Conservation (phyloP, 2,329 filamentous ascomycete genomes). For the Aspergillus aculeatus region DNA sequence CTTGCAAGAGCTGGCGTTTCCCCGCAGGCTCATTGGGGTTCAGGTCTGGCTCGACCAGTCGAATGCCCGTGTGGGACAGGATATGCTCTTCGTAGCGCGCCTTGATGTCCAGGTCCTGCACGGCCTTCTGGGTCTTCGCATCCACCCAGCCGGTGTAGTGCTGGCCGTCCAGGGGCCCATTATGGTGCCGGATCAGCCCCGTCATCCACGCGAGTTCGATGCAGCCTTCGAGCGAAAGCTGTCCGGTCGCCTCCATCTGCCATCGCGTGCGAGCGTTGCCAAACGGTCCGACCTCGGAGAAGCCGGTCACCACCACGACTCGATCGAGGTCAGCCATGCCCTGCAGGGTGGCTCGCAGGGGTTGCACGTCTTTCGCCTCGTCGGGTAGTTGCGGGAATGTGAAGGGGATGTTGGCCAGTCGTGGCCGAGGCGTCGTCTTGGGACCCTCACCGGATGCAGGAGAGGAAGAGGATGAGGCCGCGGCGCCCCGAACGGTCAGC, state of each 20-base stretch:
- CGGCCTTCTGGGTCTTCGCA: not conserved
- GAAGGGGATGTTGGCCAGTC: not conserved
- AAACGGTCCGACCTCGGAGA: constrained; percentile 5
- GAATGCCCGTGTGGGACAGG: constrained; percentile 89
- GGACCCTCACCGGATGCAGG: too few relatives aligned
- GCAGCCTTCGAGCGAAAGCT: not conserved
- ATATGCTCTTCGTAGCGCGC: constrained; percentile 47
- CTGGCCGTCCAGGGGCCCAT: not conserved
- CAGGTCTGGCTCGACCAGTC: constrained; percentile 86
- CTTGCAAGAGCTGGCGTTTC: constrained; percentile 65
- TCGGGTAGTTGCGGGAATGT: not conserved
- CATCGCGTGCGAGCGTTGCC: constrained; percentile 5
- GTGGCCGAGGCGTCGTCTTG: not conserved
- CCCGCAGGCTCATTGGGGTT: constrained; percentile 59
- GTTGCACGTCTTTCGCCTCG: not conserved
- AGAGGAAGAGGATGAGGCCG: too few relatives aligned
- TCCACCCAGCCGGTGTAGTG: constrained; percentile 7
- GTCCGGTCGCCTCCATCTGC: constrained; percentile 7
- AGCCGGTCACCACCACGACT: constrained; percentile 2
- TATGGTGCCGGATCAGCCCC: not conserved
- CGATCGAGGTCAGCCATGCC: not conserved
- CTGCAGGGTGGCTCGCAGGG: not conserved
- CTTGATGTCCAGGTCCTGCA: not conserved
- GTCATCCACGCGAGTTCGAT: constrained; percentile 10
- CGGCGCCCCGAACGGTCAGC: too few relatives aligned